Conservation (phyloP, 2,329 filamentous ascomycete genomes). For the Trichoderma hamatum region DNA sequence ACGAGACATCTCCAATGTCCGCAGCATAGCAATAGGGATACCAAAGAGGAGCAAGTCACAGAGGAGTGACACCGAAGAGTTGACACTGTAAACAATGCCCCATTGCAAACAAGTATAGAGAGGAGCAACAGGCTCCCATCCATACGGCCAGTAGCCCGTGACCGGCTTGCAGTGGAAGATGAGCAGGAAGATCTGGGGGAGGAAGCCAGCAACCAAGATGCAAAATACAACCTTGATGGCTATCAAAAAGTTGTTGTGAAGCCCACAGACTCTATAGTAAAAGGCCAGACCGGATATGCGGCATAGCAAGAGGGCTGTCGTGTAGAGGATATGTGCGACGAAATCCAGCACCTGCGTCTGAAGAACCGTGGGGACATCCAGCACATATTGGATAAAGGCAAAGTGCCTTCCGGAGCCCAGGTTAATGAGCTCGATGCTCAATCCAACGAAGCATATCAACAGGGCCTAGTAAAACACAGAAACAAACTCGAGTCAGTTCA, state of each 20-base stretch:
- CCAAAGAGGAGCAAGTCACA: constrained; percentile 56
- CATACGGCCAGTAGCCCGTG: constrained; percentile 56
- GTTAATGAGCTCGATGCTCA: constrained; percentile 49
- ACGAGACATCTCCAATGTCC: constrained; percentile 47
- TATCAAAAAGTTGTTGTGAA: constrained; percentile 41
- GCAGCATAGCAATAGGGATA: constrained; percentile 53
- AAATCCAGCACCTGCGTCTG: constrained; percentile 53
- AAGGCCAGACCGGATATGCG: constrained; percentile 57
- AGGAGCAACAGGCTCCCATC: constrained; percentile 46
- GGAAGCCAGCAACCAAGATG: constrained; percentile 46
- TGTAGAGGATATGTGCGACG: constrained; percentile 55
- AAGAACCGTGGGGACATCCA: constrained; percentile 46
- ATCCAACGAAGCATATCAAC: constrained; percentile 48
- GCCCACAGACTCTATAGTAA: constrained; percentile 50
- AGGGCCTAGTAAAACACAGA: constrained; percentile 33
- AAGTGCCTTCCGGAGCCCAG: constrained; percentile 53
- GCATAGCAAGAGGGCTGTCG: constrained; percentile 52
- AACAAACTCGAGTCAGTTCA: not conserved
- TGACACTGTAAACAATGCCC: constrained; percentile 56
- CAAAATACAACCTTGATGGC: constrained; percentile 43
- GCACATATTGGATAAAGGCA: constrained; percentile 51
- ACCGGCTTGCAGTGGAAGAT: constrained; percentile 56
- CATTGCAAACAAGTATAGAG: constrained; percentile 52
- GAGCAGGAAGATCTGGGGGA: constrained; percentile 54
- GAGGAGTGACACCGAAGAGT: constrained; percentile 52